Evolutionary conservation across 768 basidiomycete species (phyloP), one percentile per base, ranked within the genome.

Genomic region (Thelephora aurantiotincta): DNA sequence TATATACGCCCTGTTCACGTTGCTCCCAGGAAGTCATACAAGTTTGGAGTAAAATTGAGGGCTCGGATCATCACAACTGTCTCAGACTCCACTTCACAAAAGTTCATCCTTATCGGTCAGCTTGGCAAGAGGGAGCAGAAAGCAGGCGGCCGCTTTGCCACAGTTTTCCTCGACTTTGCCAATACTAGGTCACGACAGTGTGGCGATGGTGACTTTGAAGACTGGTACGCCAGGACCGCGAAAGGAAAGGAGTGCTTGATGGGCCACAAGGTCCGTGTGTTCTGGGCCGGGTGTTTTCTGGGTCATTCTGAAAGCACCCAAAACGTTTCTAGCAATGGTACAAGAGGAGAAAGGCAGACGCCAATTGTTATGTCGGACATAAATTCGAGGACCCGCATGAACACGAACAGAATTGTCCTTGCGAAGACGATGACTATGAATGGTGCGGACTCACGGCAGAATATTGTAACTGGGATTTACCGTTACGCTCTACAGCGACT

Each of bases 31-130:
- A 65, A 75, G 48, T 66, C 71, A 11, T 79, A 86, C 51, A 64
- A 83, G 11, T 65, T 93, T 45, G 86, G 78, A 2, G 61, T 86
- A 49, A 79, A 67, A 23, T 52, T 97, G 4, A 79, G 82, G 18
- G 80, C 88, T 0, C 72, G 77, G 6, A 78, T 78, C 0, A 67
- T 99, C n/a, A 80, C 84, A 36, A 96, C 91, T 3, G 74, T 97
- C 5, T 88, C 90, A 0, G 96, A 99, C 55, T 90, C 90, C 11
- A 97, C 96, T 0, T 93, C 90, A 0, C 94, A 96, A 60, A 97
- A 94, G 63, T 97, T 98, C 68, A 59, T 98, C 7, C 70, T 99
- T 6, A 71, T 96, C 20, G 96, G 84, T 4, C 80, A 83, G 50
- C 70, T 91, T 11, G 66, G 76, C 2, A 75, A 80, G 18, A 63